Evolutionary conservation across 1,284 basidiomycete species (phyloP), one percentile per base, ranked within the genome.

Genomic region (Pyrrhoderma noxium): DNA sequence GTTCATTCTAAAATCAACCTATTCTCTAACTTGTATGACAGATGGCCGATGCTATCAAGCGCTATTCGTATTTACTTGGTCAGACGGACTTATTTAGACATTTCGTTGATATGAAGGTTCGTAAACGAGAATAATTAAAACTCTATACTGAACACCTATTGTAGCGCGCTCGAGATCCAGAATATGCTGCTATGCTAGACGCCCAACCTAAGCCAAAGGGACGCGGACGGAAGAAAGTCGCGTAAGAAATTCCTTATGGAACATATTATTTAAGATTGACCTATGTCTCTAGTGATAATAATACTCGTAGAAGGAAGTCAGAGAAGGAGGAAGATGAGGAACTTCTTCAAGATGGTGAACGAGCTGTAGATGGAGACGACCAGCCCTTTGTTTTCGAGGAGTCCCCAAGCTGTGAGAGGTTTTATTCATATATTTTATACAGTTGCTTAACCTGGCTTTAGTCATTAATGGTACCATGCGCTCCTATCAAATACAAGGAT

Each of bases 241-340:
- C 69, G 87, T 89, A 67, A 52, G 84, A 75, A 31, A 45, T 8
- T 45, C 13, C n/a, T 23, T 25, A 14, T n/a, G 11, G 5, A 14
- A 40, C 38, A 5, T 25, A 23, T 23, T 8, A 25, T 18, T 16
- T 27, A 14, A 5, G 8, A 13, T 16, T 8, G 2, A 16, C 41
- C 25, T 18, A 45, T 16, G 25, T 19, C 23, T 21, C 27, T 39
- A 86, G 81, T 47, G 83, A 85, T 59, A 84, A 85, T 54, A 89
- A 75, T 55, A 77, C 87, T 49, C 82, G 93, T 37, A 90, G 93
- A 61, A 82, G 95, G 51, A 97, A 95, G 69, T 94, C 91, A 0
- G 95, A 99, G 67, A 97, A 97, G 69, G 95, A 98, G 64, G 95
- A 98, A 65, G 95, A 98, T 57, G 93, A 97, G 60, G 94, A 98